Evolutionary conservation across 2,329 filamentous ascomycete species (phyloP), one percentile per base, ranked within the genome.

Genomic region (Alternaria alternata): DNA sequence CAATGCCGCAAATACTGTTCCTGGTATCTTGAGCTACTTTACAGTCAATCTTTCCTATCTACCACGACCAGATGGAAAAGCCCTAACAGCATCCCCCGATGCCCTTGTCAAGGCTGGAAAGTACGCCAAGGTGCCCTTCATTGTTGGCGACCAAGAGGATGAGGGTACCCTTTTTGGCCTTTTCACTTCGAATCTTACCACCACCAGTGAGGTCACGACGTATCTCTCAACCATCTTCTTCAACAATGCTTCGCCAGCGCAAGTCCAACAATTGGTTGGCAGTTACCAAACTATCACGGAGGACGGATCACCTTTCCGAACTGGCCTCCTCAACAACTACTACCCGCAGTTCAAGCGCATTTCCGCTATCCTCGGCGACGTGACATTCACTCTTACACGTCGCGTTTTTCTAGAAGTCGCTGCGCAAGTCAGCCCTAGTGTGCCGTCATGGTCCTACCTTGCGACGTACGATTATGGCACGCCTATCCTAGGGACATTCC

Each of bases 281-380:
- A 87, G 85, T 0, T 95, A 94, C 73, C 83, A 86, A 2, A 75
- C 83, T n/a, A 80, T 81, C 24, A 74, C 83, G 20, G 79, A 82
- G 8, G 80, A 84, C 18, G 91, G 91, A 34, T 91, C 88, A 2
- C 92, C 92, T 1, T 94, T 92, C 82, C 83, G 88, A 51, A 94
- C 91, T 0, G 82, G 86, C 1, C 62, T 85, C 9, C 64, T 89
- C n/a, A 91, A 94, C 79, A 88, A 90, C 70, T 82, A 88, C 70
- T 93, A 91, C 72, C 90, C 91, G 0, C 86, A 91, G 65, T 94
- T 88, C 83, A 94, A 94, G 78, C 89, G 90, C 14, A 81, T 93
- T 0, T 88, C 90, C 2, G 91, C 91, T 36, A 86, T 94, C 28
- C 81, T 94, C 0, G 92, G 92, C 14, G 92, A 95, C 72, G 70